Percentiles rank a stretch among this genome's conserved stretches.
These are phyloP conservation scores for Simplicillium sp. DNA, from an alignment of 2,329 filamentous ascomycete species.

Conservation along the genomic window DNA sequence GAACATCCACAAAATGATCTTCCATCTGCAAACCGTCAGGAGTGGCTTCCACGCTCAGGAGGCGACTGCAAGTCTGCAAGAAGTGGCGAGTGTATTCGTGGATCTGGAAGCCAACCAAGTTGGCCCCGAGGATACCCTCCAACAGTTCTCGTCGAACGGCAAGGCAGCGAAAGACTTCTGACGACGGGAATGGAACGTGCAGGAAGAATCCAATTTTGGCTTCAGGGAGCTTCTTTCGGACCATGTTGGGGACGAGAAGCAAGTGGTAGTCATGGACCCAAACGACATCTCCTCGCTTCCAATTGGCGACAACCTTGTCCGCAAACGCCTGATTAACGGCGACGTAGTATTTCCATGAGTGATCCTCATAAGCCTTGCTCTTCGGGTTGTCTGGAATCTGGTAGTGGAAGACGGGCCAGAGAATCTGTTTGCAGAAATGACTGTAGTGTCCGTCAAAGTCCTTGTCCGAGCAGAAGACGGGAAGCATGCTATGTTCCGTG, in stretches of 20 bases:
- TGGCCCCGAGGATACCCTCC: slow-evolving; percentile 86
- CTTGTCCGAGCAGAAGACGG: slow-evolving; percentile 79
- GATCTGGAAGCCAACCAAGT: slow-evolving; percentile 88
- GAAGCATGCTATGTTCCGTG: slow-evolving; percentile 71
- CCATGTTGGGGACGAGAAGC: slow-evolving; percentile 77
- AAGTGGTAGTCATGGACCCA: slow-evolving; percentile 97
- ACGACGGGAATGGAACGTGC: slow-evolving; percentile 91
- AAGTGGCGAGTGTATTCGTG: slow-evolving; percentile 91
- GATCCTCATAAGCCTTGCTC: slow-evolving; percentile 95
- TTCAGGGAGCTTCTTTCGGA: slow-evolving; percentile 82
- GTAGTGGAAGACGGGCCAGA: slow-evolving; percentile 98
- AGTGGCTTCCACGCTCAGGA: slow-evolving; percentile 83
- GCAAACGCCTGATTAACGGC: slow-evolving; percentile 90
- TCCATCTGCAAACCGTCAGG: slow-evolving; percentile 83
- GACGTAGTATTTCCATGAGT: slow-evolving; percentile 93
- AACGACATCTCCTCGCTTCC: slow-evolving; percentile 86
- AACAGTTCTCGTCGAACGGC: slow-evolving; percentile 79
- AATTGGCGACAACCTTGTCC: slow-evolving; percentile 80
- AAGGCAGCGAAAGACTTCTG: slow-evolving; percentile 88
- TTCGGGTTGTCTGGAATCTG: slow-evolving; percentile 96
- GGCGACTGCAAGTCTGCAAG: slow-evolving; percentile 85
- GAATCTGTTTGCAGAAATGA: slow-evolving; percentile 94
- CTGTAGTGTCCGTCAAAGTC: slow-evolving; percentile 93
- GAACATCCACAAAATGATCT: slow-evolving; percentile 85
- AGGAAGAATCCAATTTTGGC: slow-evolving; percentile 95